phyloP scores from a whole-genome alignment of 495 filamentous ascomycete genomes.

The Opeltia flavorubescens region DNA sequence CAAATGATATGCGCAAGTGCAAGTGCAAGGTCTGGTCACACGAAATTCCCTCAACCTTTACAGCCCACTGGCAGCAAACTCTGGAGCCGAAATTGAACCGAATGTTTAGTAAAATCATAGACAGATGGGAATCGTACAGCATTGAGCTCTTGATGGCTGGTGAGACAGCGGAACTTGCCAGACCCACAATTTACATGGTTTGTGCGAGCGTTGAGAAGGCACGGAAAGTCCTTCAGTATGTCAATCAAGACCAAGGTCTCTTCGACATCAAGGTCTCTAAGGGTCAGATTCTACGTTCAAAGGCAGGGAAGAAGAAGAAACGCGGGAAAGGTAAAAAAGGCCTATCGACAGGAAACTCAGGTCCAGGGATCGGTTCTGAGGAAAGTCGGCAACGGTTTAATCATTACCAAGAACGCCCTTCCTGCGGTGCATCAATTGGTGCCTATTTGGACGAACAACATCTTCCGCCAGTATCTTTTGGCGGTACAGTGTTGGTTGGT shows the following conservation, averaged over 20 bases:
- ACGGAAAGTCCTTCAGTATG: conserved; percentile 51
- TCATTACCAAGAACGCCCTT: conserved; percentile 57
- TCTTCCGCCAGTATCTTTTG: conserved; percentile 78
- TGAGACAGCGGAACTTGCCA: conserved; percentile 46
- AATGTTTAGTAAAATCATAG: conserved; percentile 49
- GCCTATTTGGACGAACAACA: conserved; percentile 74
- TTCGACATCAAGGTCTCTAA: conserved; percentile 48
- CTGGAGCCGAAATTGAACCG: conserved; percentile 58
- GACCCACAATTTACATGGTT: conserved; percentile 62
- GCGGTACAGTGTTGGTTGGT: conserved; percentile 74
- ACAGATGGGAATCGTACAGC: conserved; percentile 52
- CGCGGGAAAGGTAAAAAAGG: conserved; percentile 9
- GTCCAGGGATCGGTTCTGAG: conserved; percentile 23
- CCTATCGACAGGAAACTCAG: conserved; percentile 15
- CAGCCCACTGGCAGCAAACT: conserved; percentile 56
- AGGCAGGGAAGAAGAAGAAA: conserved; percentile 30
- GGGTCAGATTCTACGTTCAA: conserved; percentile 55
- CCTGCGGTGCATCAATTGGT: conserved; percentile 84
- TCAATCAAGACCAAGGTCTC: conserved; percentile 46
- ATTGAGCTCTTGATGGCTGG: conserved; percentile 63
- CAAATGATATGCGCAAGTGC: not conserved
- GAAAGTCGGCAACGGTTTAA: conserved; percentile 5
- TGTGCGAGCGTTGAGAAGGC: conserved; percentile 61
- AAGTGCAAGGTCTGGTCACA: conserved; percentile 14
- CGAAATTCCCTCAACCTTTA: conserved; percentile 41